Conservation (phyloP, 495 filamentous ascomycete genomes). For the Daldinia bambusicola region DNA sequence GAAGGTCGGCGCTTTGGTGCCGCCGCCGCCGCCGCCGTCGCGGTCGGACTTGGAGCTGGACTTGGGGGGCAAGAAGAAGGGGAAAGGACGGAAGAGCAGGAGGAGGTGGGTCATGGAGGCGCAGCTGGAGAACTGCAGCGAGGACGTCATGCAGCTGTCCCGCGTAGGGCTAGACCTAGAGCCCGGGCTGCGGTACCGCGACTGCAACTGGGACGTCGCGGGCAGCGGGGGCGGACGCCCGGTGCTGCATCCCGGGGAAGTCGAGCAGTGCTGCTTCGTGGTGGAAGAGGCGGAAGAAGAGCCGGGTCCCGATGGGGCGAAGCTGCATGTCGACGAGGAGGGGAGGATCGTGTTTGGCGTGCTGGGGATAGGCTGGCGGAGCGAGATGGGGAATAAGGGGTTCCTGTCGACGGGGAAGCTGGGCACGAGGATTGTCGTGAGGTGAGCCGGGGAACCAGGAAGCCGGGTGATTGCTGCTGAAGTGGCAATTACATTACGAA, state of each 20-base stretch:
- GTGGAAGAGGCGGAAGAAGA: conserved; percentile 75
- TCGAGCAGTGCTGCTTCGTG: conserved; percentile 90
- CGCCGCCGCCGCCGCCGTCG: conserved; percentile 5
- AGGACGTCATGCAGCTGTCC: conserved; percentile 71
- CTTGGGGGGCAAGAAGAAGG: too few relatives aligned
- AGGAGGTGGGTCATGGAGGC: conserved; percentile 78
- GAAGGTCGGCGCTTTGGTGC: conserved; percentile 73
- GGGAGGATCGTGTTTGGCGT: conserved; percentile 78
- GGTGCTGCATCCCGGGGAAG: conserved; percentile 83
- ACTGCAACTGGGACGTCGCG: conserved; percentile 64
- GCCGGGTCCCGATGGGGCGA: neutral
- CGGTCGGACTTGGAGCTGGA: neutral
- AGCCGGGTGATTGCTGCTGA: neutral
- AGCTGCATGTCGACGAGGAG: conserved; percentile 56
- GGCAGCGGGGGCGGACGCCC: conserved; percentile 59
- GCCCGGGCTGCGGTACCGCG: conserved; percentile 56
- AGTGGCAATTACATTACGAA: neutral
- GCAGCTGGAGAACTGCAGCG: conserved; percentile 91
- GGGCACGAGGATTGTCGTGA: conserved; percentile 57
- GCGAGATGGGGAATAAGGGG: conserved; percentile 88
- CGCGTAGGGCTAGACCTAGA: conserved; percentile 62
- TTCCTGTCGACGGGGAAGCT: conserved; percentile 88
- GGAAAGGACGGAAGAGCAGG: conserved; percentile 18
- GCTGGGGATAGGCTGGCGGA: conserved; percentile 86
- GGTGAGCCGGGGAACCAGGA: conserved; percentile 9